Percentiles rank a stretch among this genome's conserved stretches.
phyloP scores from a whole-genome alignment of 768 basidiomycete genomes.

The Tephrocybe rancida region DNA sequence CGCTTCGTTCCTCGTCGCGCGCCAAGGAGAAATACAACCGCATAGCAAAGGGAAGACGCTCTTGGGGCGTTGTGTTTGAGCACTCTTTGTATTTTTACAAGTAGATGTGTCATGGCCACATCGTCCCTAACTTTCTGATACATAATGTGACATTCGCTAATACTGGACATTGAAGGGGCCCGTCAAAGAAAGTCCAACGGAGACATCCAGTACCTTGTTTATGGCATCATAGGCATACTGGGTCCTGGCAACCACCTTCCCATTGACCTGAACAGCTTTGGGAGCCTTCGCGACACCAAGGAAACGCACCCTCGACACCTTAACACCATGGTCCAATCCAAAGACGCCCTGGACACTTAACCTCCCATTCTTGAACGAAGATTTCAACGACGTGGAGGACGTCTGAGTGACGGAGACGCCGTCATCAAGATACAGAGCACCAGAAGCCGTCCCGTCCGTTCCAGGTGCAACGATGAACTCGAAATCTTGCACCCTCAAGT shows the following conservation, averaged over 20 bases:
- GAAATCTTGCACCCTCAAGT: constrained; percentile 56
- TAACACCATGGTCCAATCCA: constrained; percentile 39
- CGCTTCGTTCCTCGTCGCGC: too few relatives aligned
- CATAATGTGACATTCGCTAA: not conserved
- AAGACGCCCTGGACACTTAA: constrained; percentile 39
- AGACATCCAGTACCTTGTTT: constrained; percentile 46
- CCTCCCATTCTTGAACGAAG: constrained; percentile 30
- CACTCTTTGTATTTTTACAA: too few relatives aligned
- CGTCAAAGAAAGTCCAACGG: constrained; percentile 38
- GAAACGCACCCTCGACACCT: constrained; percentile 37
- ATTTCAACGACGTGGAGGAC: constrained; percentile 31
- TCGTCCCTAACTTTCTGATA: not conserved
- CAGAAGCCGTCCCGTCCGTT: constrained; percentile 50
- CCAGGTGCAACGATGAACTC: constrained; percentile 65
- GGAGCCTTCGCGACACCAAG: constrained; percentile 35
- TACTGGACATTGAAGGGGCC: constrained; percentile 33
- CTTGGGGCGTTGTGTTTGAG: too few relatives aligned
- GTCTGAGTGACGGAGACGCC: constrained; percentile 51
- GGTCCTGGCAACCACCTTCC: constrained; percentile 20
- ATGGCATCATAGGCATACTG: constrained; percentile 34
- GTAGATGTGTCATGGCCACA: too few relatives aligned
- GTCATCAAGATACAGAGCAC: constrained; percentile 65
- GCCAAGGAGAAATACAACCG: too few relatives aligned
- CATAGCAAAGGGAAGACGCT: too few relatives aligned
- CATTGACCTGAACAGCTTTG: constrained; percentile 29